Percentiles rank a stretch among this genome's conserved stretches.
Conservation (phyloP, 495 filamentous ascomycete species). For the Achaetomiella virescens region DNA sequence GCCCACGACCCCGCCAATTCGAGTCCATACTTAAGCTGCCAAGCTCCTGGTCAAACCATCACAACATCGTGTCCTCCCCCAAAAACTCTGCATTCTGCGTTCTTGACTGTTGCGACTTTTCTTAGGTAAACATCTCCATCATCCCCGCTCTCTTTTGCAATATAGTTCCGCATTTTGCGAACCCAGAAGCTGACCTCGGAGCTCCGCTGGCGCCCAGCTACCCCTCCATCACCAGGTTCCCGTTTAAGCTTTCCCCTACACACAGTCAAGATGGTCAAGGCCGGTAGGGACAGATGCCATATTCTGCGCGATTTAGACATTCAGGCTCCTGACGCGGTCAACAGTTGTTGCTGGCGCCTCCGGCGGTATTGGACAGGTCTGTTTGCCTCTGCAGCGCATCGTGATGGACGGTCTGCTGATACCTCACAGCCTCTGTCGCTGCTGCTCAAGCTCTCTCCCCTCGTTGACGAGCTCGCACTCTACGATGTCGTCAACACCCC, state of each 20-base stretch:
- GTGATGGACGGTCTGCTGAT: neutral
- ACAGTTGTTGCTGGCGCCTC: slow-evolving; percentile 91
- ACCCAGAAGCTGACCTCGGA: slow-evolving; percentile 10
- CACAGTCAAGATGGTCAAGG: slow-evolving; percentile 73
- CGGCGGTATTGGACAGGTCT: slow-evolving; percentile 96
- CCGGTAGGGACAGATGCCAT: slow-evolving; percentile 52
- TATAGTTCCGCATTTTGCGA: neutral
- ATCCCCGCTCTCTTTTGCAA: no score
- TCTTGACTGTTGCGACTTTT: neutral
- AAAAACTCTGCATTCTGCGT: neutral
- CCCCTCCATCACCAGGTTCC: slow-evolving; percentile 22
- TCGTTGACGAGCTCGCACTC: slow-evolving; percentile 83
- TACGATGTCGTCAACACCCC: slow-evolving; percentile 99
- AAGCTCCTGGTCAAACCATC: neutral
- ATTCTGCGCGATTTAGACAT: slow-evolving; percentile 9
- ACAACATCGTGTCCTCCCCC: slow-evolving; percentile 8
- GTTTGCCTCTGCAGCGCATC: neutral
- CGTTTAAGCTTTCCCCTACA: slow-evolving; percentile 8
- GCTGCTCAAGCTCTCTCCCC: slow-evolving; percentile 78
- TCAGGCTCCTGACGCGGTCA: slow-evolving; percentile 27
- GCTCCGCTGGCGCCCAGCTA: slow-evolving; percentile 1
- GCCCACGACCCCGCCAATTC: slow-evolving; percentile 8
- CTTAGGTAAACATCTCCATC: neutral
- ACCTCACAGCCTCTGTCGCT: slow-evolving; percentile 81
- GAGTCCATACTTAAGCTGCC: neutral